A percentile compares a stretch with the other conserved stretches of the same genome.
Conservation (phyloP, 192 early-diverging fungal species). For the Glomus cerebriforme region DNA sequence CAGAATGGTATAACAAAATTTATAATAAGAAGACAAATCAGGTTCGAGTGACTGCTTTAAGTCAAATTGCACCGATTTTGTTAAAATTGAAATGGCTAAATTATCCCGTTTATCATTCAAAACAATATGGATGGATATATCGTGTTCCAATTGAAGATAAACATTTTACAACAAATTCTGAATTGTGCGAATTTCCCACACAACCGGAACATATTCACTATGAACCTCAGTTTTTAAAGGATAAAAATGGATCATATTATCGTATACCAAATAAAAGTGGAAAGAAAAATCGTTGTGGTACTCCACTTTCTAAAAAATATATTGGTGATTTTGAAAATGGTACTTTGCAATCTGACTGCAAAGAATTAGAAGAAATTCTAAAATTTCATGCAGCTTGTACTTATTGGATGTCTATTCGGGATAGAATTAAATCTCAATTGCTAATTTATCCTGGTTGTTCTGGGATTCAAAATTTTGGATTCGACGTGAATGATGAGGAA, state of each 20-base stretch:
- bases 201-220: conserved; percentile 44
- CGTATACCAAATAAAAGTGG: conserved; percentile 87
- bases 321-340: conserved; percentile 80
- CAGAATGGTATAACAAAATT: conserved; percentile 84
- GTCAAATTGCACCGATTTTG: conserved; percentile 78
- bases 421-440: conserved; percentile 46
- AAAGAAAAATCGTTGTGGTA: conserved; percentile 75
- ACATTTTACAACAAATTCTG: neutral
- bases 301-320: conserved; percentile 83
- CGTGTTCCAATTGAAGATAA: conserved; percentile 54
- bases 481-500: conserved; percentile 22
- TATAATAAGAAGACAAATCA: conserved; percentile 61
- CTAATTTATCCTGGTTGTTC: conserved; percentile 30
- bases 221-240: conserved; percentile 44
- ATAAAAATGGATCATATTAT: conserved; percentile 53
- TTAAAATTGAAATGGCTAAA: conserved; percentile 84
- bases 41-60: conserved; percentile 71
- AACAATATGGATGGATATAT: conserved; percentile 83
- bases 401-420: conserved; percentile 87
- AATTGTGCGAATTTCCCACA: neutral
- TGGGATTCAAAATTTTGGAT: conserved; percentile 41
- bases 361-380: conserved; percentile 71
- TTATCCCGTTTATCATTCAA: conserved; percentile 74
- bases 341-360: conserved; percentile 67
- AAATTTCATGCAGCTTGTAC: conserved; percentile 74